Base-by-base conservation (phyloP, 176 grass and related monocot genomes). In the Ampelocalamus luodianensis region DNA sequence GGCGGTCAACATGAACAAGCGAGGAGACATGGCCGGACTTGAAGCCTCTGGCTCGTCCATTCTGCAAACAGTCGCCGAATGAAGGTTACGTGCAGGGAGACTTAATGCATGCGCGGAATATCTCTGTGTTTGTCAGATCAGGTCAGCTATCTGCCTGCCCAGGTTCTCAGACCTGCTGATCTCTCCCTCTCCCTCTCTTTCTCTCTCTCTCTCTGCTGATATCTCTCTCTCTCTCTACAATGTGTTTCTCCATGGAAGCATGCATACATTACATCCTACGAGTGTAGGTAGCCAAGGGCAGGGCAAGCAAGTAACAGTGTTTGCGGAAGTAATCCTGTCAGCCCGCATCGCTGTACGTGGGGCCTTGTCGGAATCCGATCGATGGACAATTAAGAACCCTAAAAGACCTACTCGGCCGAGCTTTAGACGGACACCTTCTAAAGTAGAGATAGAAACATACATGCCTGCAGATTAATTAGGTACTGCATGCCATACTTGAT, bases 1-100 rank as follows among this genome's bases (percentile, higher is more conserved):
- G 73, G 73, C 73, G 46, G 58, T 90, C 72, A 90, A 58, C 66
- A 58, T 56, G 83, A 86, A 86, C 79, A 82, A 73, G 59, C 65
- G 66, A 59, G 56, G 72, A n/a, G 72, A 45, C 83, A 77, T 71
- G 64, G 78, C 42, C 42, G 23, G 71, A 17, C 44, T 64, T 65
- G 82, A 72, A 76, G 69, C 55, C 56, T 74, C 81, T 20, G 24
- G 44, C 71, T 79, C 20, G 74, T 79, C 87, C 81, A 84, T 79
- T 79, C 81, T 65, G 46, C 45, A 24, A 63, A 86, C 79, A 90
- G 81, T 73, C 40, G 27, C 17, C 10, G 26, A 62, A 20, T 4
- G 71, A 53, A 36, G 36, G 73, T 55, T 76, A 8, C 34, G 34
- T 74, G 20, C 81, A 83, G 46, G 39, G 45, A 76, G 78, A 65